Conservation (phyloP, 2,329 filamentous ascomycete species). For the Penicillium thymicola region DNA sequence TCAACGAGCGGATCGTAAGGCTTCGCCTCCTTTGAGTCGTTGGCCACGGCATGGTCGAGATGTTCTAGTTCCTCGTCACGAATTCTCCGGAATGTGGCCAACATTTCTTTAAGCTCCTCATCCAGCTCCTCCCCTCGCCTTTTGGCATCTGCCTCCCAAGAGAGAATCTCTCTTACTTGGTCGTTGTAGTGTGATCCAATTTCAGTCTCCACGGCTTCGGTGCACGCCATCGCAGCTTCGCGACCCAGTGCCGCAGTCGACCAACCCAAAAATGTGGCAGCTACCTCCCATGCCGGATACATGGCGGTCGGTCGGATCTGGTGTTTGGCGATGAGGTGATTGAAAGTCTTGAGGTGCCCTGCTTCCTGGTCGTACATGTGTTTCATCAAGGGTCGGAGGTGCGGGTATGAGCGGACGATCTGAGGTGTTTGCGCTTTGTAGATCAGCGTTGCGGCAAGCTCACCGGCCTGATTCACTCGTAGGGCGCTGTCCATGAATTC, state of each 20-base stretch:
- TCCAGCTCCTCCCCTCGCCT: slow-evolving; percentile 75
- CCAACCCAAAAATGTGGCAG: slow-evolving; percentile 83
- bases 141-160: slow-evolving; percentile 76
- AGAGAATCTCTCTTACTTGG: slow-evolving; percentile 77
- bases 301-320: slow-evolving; percentile 88
- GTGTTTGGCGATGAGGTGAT: slow-evolving; percentile 75
- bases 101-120: slow-evolving; percentile 69
- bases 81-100: slow-evolving; percentile 74
- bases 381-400: slow-evolving; percentile 84
- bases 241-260: slow-evolving; percentile 81
- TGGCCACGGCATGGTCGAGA: slow-evolving; percentile 87
- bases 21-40: slow-evolving; percentile 85
- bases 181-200: slow-evolving; percentile 95
- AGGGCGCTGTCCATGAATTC: slow-evolving; percentile 76
- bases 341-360: slow-evolving; percentile 82
- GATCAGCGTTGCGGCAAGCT: slow-evolving; percentile 93
- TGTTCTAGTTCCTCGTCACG: slow-evolving; percentile 96
- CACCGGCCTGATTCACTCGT: slow-evolving; percentile 94
- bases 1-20: slow-evolving; percentile 87
- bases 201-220: slow-evolving; percentile 96
- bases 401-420: slow-evolving; percentile 75
- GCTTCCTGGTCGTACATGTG: slow-evolving; percentile 99
- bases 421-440: slow-evolving; percentile 84
- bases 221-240: slow-evolving; percentile 97
- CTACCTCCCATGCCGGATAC: slow-evolving; percentile 82